Percentiles rank a stretch among this genome's conserved stretches.
phyloP scores from a whole-genome alignment of 2,329 filamentous ascomycete species.

The Fusarium algeriense region DNA sequence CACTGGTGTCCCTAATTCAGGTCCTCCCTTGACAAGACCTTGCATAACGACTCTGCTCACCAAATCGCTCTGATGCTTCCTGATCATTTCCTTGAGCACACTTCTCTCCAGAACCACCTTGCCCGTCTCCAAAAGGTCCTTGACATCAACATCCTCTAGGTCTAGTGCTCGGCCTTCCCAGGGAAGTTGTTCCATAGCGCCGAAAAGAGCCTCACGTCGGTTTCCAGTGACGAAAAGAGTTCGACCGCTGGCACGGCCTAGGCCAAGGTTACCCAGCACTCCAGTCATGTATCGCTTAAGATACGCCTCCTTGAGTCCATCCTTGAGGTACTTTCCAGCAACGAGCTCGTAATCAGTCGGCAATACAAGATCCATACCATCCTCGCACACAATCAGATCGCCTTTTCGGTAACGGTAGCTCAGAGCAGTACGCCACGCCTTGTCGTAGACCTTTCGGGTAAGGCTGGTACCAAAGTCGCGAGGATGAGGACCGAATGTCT shows the following conservation, averaged over 20 bases:
- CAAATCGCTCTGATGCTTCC: slow-evolving; percentile 77
- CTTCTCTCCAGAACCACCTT: slow-evolving; percentile 87
- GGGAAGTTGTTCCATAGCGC: slow-evolving; percentile 72
- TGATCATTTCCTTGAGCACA: slow-evolving; percentile 81
- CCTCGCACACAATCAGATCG: slow-evolving; percentile 87
- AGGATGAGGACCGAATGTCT: slow-evolving; percentile 89
- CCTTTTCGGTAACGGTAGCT: slow-evolving; percentile 91
- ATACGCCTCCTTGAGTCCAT: slow-evolving; percentile 67
- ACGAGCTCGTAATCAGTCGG: slow-evolving; percentile 63
- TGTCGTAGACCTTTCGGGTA: slow-evolving; percentile 91
- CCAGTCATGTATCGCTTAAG: slow-evolving; percentile 72
- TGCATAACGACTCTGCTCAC: slow-evolving; percentile 61
- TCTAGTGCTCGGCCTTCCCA: slow-evolving; percentile 77
- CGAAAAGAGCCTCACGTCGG: slow-evolving; percentile 72
- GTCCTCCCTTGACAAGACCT: slow-evolving; percentile 53
- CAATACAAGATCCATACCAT: slow-evolving; percentile 76
- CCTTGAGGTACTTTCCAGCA: slow-evolving; percentile 57
- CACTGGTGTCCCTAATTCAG: slow-evolving; percentile 56
- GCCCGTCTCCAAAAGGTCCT: slow-evolving; percentile 88
- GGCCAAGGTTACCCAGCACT: slow-evolving; percentile 77
- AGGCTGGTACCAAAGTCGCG: slow-evolving; percentile 89
- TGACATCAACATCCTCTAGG: slow-evolving; percentile 89
- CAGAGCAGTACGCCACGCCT: slow-evolving; percentile 93
- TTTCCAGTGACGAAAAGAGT: slow-evolving; percentile 80
- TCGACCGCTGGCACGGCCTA: slow-evolving; percentile 75